Evolutionary conservation across 1,284 basidiomycete genomes (phyloP).

Genomic region (Inonotus hispidus): DNA sequence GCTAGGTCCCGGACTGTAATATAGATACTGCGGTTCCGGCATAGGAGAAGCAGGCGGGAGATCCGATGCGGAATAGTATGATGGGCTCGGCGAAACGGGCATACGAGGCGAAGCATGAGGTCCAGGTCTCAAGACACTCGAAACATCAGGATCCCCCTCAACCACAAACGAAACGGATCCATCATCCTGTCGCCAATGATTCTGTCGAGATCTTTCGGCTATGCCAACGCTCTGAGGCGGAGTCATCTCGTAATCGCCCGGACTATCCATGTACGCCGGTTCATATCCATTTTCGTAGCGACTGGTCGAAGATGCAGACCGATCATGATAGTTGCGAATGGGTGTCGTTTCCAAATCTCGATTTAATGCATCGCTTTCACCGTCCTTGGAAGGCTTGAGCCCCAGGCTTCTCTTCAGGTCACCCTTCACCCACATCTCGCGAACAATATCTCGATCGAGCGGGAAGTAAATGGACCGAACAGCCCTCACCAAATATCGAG

Average conservation of each 20-base stretch:
- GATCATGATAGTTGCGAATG: conserved; percentile 62
- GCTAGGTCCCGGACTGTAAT: conserved; percentile 31
- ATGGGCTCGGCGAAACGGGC: conserved; percentile 32
- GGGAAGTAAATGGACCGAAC: conserved; percentile 61
- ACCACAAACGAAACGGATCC: conserved; percentile 11
- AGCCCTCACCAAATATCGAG: conserved; percentile 71
- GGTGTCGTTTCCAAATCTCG: conserved; percentile 36
- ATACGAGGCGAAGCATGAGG: conserved; percentile 8
- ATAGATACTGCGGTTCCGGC: conserved; percentile 45
- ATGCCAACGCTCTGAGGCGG: conserved; percentile 24
- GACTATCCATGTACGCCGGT: conserved; percentile 34
- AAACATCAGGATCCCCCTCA: conserved; percentile 14
- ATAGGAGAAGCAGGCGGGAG: conserved; percentile 57
- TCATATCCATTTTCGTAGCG: conserved; percentile 34
- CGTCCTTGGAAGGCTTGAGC: conserved; percentile 50
- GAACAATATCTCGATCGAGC: conserved; percentile 78
- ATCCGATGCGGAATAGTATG: conserved; percentile 70
- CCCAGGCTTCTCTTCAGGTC: conserved; percentile 82
- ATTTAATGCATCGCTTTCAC: conserved; percentile 39
- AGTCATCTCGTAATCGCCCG: conserved; percentile 25
- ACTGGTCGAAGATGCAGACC: conserved; percentile 51
- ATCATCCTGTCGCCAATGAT: conserved; percentile 1
- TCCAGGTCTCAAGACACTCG: conserved; percentile 12
- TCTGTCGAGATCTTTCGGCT: background rate
- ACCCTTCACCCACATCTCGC: conserved; percentile 85